Evolutionary conservation across 2,329 filamentous ascomycete species (phyloP).

Genomic region (Cytospora chrysosperma): DNA sequence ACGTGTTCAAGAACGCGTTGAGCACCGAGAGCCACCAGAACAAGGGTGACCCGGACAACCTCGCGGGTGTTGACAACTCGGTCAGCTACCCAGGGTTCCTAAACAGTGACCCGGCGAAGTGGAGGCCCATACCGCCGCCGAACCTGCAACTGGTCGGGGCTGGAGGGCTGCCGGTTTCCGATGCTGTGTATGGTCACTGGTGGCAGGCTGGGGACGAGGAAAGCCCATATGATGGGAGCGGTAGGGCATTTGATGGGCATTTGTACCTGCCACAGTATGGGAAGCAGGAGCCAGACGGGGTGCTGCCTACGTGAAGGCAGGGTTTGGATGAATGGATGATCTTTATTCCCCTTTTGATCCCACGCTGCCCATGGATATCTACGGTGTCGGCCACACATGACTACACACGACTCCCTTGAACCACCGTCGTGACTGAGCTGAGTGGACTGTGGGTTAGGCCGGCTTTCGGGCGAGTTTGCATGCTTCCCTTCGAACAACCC

Average conservation of each 20-base stretch:
- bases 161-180: conserved; percentile 40
- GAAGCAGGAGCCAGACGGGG: conserved; percentile 30
- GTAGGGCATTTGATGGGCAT: conserved; percentile 43
- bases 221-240: conserved; percentile 48
- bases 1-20: conserved; percentile 30
- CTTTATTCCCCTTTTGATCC: no score
- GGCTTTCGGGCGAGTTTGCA: no score
- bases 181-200: conserved; percentile 36
- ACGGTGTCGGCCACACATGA: background rate
- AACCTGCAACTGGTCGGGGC: conserved; percentile 45
- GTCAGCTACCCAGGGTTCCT: conserved; percentile 44
- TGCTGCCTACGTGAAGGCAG: background rate
- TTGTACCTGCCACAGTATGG: conserved; percentile 41
- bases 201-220: conserved; percentile 27
- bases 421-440: no score
- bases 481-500: no score
- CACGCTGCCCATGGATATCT: no score
- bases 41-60: conserved; percentile 38
- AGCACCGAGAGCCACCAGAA: conserved; percentile 27
- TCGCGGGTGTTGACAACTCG: conserved; percentile 38
- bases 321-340: background rate
- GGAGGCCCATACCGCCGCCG: conserved; percentile 38
- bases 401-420: no score
- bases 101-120: conserved; percentile 36
- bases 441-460: no score